Base-by-base conservation (phyloP, 371 early-diverging fungal species). In the Mucor lusitanicus region DNA sequence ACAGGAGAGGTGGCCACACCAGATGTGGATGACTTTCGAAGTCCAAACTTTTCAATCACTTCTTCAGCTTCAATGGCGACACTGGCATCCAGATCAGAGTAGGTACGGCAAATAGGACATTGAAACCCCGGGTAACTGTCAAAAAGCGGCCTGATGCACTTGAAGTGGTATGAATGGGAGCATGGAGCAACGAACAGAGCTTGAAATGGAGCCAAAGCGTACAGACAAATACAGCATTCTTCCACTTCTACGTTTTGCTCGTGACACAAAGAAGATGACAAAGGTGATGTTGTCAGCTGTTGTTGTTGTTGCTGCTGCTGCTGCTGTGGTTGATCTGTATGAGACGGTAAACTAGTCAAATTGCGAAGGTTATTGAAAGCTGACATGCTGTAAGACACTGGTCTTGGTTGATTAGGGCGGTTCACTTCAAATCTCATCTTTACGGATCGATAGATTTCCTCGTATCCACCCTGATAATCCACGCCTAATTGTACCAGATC, bases 151-250 rank as follows among this genome's bases (percentile, higher is more conserved):
- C 89, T 85, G 60, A 96, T 92, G 75, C 97, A 97, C 79, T 96
- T 96, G 83, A 91, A 97, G 73, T 97, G 97, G 80, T 92, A 97
- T 68, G 93, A 91, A 74, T 97, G 97, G 11, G 95, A 95, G 72
- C 97, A 97, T 2, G 97, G 97, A 6, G 97, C 92, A 17, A 97
- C 85, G 73, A 97, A 97, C 50, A 97, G 85, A 8, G 97, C 95
- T 79, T 97, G 97, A 80, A 91, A 93, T 17, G 95, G 94, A 3
- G 90, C 90, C 65, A 97, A 88, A 56, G 92, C 85, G 72, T 91
- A 93, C 48, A 97, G 85, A 78, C 98, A 98, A 68, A 98, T 98
- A 76, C 97, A 96, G 79, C 98, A 98, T 73, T 98, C 98, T 61
- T 81, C 85, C 1, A 79, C 48, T 61, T 44, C 56, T 53, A 53